phyloP scores from a whole-genome alignment of 495 filamentous ascomycete genomes.

The Podospora sp. region DNA sequence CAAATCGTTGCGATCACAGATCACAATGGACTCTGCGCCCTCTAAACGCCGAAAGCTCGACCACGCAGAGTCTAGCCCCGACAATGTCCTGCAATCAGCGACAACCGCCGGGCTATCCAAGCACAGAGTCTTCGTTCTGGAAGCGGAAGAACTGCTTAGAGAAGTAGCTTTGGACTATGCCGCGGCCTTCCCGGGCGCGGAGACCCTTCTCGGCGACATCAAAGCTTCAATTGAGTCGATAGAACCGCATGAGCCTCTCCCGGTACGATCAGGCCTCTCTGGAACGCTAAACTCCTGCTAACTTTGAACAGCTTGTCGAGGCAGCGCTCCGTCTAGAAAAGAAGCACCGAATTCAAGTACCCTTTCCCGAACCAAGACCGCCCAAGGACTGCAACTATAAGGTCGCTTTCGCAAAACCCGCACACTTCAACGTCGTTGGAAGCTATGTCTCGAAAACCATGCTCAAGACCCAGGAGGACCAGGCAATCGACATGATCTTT shows the following conservation, averaged over 20 bases:
- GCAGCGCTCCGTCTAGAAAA: constrained; percentile 69
- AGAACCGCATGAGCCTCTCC: constrained; percentile 54
- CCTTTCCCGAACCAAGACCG: constrained; percentile 79
- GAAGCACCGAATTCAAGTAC: constrained; percentile 66
- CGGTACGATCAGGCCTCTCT: constrained; percentile 42
- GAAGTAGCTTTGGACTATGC: constrained; percentile 70
- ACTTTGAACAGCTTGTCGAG: constrained; percentile 56
- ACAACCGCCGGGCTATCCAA: constrained; percentile 39
- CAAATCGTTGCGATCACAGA: not conserved
- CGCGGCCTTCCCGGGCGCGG: constrained; percentile 63
- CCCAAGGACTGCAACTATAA: constrained; percentile 75
- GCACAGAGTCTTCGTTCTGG: constrained; percentile 76
- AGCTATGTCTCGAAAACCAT: constrained; percentile 81
- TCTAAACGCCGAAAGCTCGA: constrained; percentile 56
- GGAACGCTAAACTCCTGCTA: not conserved
- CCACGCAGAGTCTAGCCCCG: constrained; percentile 32
- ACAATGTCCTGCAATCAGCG: constrained; percentile 34
- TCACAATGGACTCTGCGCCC: constrained; percentile 44
- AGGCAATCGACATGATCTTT: constrained; percentile 78
- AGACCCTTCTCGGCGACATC: constrained; percentile 69
- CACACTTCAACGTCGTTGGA: constrained; percentile 82
- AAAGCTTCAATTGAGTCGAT: constrained; percentile 76
- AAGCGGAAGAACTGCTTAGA: constrained; percentile 79
- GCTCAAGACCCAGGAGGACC: constrained; percentile 57
- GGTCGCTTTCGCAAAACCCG: constrained; percentile 72